Base-by-base conservation (phyloP, 176 grass and related monocot genomes). In the Oryza rufipogon region DNA sequence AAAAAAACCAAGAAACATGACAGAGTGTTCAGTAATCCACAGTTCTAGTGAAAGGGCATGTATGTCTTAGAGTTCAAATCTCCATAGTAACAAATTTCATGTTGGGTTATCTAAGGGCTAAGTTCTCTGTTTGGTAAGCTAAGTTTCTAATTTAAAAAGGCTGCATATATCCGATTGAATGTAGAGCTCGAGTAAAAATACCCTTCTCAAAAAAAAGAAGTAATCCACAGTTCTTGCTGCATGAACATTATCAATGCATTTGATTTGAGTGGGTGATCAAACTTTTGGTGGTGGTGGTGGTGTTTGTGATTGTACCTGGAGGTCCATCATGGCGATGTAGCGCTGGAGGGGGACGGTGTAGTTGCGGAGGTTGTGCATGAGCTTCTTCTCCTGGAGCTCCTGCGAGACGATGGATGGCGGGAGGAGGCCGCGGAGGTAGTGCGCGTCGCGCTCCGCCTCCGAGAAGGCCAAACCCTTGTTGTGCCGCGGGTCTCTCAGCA, bases 271-370 rank as follows among this genome's bases (percentile, higher is more conserved):
- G 56, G 22, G 8, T 19, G 20, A 56, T 5, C 51, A 52, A 17
- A 16, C 33, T 0, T 51, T 8, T 44, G 42, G 42, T 44, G 42
- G 9, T 2, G 42, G 42, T 44, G 42, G 42, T 44, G 42, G 9
- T 11, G 42, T 44, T 4, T 49, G 11, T 13, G 10, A 3, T 48
- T 52, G 6, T 60, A 60, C 56, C 56, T 63, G 96, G 46, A 99
- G 96, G 71, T 96, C 89, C 96, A 99, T 99, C 96, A 96, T 99
- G 33, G 96, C 91, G 32, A 95, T 80, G 89, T 96, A 99, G 44
- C 93, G 96, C 19, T 99, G 96, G 38, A 99, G 83, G 1, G 96
- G 96, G 46, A 94, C 80, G 11, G 73, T 89, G 86, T 99, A 99
- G n/a, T 79, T 74, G 7, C 96, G 93, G 11, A 99, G 93, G 87